These are phyloP conservation scores for Plasmodium inui DNA, from an alignment of 169 alveolate species.

Conservation along the genomic window DNA sequence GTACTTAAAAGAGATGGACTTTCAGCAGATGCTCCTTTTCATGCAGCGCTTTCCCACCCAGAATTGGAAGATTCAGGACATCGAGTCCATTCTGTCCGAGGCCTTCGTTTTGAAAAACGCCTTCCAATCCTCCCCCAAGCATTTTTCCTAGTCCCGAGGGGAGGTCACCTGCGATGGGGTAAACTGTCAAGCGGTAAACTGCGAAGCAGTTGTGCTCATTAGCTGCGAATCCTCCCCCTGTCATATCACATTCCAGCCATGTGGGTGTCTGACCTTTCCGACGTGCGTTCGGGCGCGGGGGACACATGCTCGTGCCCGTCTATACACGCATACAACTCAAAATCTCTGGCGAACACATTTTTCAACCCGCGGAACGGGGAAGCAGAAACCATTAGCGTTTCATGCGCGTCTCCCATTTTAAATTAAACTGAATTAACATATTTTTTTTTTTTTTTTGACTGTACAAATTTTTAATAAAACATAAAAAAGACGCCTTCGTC, in stretches of 20 bases:
- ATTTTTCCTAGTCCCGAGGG: slow-evolving; percentile 23
- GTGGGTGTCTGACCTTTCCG: background rate
- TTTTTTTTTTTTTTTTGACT: background rate
- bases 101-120: slow-evolving; percentile 84
- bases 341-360: background rate
- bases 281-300: background rate
- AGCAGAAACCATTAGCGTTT: background rate
- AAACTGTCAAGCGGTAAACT: background rate
- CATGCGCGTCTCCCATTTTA: background rate
- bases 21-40: slow-evolving; percentile 90
- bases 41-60: slow-evolving; percentile 92
- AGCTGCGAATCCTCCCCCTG: background rate
- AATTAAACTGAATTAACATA: background rate
- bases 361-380: background rate
- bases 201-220: background rate
- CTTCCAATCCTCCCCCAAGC: slow-evolving; percentile 71
- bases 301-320: background rate
- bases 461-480: background rate
- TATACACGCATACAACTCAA: background rate
- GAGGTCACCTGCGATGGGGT: background rate
- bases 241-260: background rate
- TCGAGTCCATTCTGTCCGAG: slow-evolving; percentile 92
- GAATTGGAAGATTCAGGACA: slow-evolving; percentile 90
- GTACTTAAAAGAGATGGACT: slow-evolving; percentile 89
- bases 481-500: background rate